These are phyloP conservation scores for Domatiomyces globalis DNA, from an alignment of 2,329 filamentous ascomycete genomes.

Conservation along the genomic window DNA sequence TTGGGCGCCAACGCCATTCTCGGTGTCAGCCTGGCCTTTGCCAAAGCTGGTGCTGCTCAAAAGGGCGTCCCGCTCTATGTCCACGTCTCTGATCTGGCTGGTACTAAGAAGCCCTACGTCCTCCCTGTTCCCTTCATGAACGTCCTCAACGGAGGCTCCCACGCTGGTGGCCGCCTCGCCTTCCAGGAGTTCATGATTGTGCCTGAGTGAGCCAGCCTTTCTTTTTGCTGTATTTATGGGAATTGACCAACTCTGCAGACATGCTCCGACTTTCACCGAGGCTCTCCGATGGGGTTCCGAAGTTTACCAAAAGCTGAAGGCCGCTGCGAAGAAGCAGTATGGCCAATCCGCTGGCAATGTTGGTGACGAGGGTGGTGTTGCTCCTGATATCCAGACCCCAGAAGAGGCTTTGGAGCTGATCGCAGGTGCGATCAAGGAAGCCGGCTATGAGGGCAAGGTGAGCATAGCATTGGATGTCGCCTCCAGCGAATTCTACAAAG, in stretches of 20 bases:
- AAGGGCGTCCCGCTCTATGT: slow-evolving; percentile 79
- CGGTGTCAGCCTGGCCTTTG: slow-evolving; percentile 46
- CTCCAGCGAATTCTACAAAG: slow-evolving; percentile 99
- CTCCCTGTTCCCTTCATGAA: slow-evolving; percentile 89
- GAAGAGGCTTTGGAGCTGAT: slow-evolving; percentile 97
- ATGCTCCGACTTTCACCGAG: slow-evolving; percentile 83
- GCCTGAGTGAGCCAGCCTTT: slow-evolving; percentile 45
- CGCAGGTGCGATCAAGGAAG: slow-evolving; percentile 80
- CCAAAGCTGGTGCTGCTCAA: slow-evolving; percentile 79
- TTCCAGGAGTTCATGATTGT: slow-evolving; percentile 98
- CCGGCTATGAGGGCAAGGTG: slow-evolving; percentile 89
- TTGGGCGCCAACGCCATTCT: too few relatives aligned
- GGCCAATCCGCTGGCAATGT: slow-evolving; percentile 98
- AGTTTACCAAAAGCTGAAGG: slow-evolving; percentile 97
- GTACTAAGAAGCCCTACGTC: slow-evolving; percentile 83
- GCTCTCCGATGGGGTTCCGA: slow-evolving; percentile 92
- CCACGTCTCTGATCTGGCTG: slow-evolving; percentile 74
- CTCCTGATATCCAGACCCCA: slow-evolving; percentile 92
- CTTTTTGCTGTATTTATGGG: slow-evolving; percentile 2
- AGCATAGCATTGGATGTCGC: slow-evolving; percentile 99
- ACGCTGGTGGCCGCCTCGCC: slow-evolving; percentile 88
- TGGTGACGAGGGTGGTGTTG: slow-evolving; percentile 98
- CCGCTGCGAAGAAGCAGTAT: slow-evolving; percentile 97
- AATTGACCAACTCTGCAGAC: slow-evolving; percentile 32
- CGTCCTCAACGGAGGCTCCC: slow-evolving; percentile 84